These are phyloP conservation scores for Russula emetica DNA, from an alignment of 768 basidiomycete genomes.

Conservation along the genomic window DNA sequence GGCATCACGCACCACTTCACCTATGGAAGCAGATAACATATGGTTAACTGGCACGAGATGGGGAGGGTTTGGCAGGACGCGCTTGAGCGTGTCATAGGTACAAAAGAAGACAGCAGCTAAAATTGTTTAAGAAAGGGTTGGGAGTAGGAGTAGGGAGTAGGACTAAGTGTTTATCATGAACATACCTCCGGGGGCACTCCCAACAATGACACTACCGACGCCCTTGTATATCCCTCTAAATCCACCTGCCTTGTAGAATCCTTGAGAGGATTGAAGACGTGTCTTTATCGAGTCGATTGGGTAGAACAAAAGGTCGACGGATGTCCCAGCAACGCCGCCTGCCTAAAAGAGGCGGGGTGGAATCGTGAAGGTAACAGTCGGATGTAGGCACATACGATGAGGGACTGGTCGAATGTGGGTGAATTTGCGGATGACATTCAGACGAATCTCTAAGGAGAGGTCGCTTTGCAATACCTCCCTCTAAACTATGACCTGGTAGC, in stretches of 20 bases:
- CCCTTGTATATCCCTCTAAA: conserved; percentile 91
- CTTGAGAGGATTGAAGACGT: conserved; percentile 82
- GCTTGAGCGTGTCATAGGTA: conserved; percentile 87
- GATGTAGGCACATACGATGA: conserved; percentile 30
- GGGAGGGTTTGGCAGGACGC: conserved; percentile 55
- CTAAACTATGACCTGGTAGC: too few relatives aligned
- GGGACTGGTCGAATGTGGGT: conserved; percentile 35
- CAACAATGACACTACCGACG: conserved; percentile 88
- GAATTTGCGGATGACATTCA: conserved; percentile 17
- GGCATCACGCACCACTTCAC: conserved; percentile 47
- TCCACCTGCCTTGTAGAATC: conserved; percentile 81
- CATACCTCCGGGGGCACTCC: conserved; percentile 92
- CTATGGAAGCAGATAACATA: conserved; percentile 48
- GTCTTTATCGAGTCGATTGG: conserved; percentile 98
- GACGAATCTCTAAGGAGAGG: neutral
- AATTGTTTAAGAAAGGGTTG: neutral
- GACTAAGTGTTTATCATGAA: neutral
- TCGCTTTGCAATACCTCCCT: too few relatives aligned
- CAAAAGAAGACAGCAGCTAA: conserved; percentile 94
- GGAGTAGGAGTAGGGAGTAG: neutral
- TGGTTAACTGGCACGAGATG: conserved; percentile 63
- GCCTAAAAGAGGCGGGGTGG: conserved; percentile 44
- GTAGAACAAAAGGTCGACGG: conserved; percentile 94
- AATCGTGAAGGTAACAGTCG: neutral
- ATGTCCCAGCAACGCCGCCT: conserved; percentile 86